Percentiles rank a stretch among this genome's conserved stretches.
phyloP scores from a whole-genome alignment of 2,329 filamentous ascomycete genomes.

The Fusarium heterosporum region DNA sequence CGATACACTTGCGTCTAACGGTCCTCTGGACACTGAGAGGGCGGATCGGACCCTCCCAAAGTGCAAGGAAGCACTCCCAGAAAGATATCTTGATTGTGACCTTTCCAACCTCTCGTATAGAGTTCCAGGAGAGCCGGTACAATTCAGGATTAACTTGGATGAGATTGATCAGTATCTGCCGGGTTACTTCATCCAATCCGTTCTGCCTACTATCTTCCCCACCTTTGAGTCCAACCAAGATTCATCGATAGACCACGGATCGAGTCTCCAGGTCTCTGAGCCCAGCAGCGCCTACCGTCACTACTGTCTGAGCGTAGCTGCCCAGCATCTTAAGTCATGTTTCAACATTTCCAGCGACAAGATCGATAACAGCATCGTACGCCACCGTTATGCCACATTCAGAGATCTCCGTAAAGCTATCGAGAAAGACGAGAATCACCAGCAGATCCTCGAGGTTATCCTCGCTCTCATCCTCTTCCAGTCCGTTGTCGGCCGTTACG shows the following conservation, averaged over 20 bases:
- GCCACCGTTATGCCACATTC: slow-evolving; percentile 90
- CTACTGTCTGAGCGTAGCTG: slow-evolving; percentile 93
- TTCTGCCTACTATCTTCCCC: slow-evolving; percentile 90
- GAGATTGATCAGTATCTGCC: slow-evolving; percentile 88
- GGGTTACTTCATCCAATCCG: slow-evolving; percentile 90
- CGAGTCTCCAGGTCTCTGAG: slow-evolving; percentile 88
- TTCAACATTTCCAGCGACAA: slow-evolving; percentile 72
- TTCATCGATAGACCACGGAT: slow-evolving; percentile 81
- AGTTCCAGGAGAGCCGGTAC: slow-evolving; percentile 69
- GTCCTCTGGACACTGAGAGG: slow-evolving; percentile 74
- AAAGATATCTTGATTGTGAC: slow-evolving; percentile 77
- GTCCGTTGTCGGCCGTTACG: slow-evolving; percentile 86
- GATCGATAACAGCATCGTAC: slow-evolving; percentile 90
- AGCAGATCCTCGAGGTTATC: slow-evolving; percentile 90
- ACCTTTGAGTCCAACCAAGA: slow-evolving; percentile 91
- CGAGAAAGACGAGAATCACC: slow-evolving; percentile 82
- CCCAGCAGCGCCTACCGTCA: slow-evolving; percentile 94
- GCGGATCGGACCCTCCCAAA: slow-evolving; percentile 52
- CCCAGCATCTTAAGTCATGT: slow-evolving; percentile 89
- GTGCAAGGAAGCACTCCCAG: slow-evolving; percentile 72
- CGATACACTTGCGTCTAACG: slow-evolving; percentile 73
- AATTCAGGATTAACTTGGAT: slow-evolving; percentile 83
- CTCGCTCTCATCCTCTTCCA: slow-evolving; percentile 97
- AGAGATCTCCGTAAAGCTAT: slow-evolving; percentile 86
- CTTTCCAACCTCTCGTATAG: slow-evolving; percentile 86